Evolutionary conservation across 345 rosid species (phyloP), one percentile per base, ranked within the genome.

Genomic region (Leavenworthia alabamica): DNA sequence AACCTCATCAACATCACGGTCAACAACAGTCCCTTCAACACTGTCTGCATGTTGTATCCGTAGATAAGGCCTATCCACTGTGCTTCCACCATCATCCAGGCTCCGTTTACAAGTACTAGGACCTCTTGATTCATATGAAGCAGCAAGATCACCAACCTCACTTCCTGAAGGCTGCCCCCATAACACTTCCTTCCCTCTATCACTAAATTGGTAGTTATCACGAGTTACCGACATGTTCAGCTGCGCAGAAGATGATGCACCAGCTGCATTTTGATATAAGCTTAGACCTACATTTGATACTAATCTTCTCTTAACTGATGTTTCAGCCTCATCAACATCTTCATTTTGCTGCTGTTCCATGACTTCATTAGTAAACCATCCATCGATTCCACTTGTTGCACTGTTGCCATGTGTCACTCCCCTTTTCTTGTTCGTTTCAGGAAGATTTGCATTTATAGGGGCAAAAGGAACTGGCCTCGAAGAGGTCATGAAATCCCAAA

Each of bases 341-440:
- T 84, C 97, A 22, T 68, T 70, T 60, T 62, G 96, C 67, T 85
- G 95, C 74, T 84, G 89, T 54, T 76, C 96, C 8, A 72, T 53
- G 72, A 86, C 90, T 70, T 89, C 96, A 70, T 84, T 85, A 62
- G 86, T 82, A 78, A 82, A 73, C 95, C 95, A 86, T 63, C 99
- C 97, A 73, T 88, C 86, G 60, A 90, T 86, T 68, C 97, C 99
- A 81, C 99, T 93, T 54, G 99, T 92, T 58, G 96, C 99, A 81
- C 99, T 93, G 15, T 70, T 84, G 42, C 99, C 99, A 66, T 89
- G 97, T 17, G 89, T 78, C 77, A 84, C 64, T 13, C 74, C 86
- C 80, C 87, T 72, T 67, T 83, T 90, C 74, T 90, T 93, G 81
- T 83, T 86, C 27, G 83, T 79, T 73, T 86, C 97, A 54, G 96